Evolutionary conservation across 768 basidiomycete species (phyloP).

Genomic region (Mrakia blollopis): DNA sequence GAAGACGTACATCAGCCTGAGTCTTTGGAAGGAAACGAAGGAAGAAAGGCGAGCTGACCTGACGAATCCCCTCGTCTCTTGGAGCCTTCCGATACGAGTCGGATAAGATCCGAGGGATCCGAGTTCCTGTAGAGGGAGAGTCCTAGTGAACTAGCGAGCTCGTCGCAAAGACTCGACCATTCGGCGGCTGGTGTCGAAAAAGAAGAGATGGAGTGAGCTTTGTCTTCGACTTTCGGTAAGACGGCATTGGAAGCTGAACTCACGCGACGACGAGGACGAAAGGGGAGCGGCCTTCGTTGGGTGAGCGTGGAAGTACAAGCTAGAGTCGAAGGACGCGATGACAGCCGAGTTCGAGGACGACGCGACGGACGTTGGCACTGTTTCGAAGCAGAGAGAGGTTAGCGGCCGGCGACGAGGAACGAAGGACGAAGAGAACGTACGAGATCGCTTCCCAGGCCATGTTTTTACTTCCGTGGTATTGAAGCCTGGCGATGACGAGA

Average conservation of each 20-base stretch:
- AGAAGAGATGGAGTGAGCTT: not conserved
- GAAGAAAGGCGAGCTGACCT: not conserved
- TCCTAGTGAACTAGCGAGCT: constrained; percentile 1
- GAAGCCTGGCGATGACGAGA: not conserved
- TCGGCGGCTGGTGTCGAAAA: not conserved
- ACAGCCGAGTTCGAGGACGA: constrained; percentile 1
- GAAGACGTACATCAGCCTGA: not conserved
- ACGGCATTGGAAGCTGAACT: not conserved
- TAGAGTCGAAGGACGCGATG: not conserved
- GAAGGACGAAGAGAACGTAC: not conserved
- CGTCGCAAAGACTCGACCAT: constrained; percentile 11
- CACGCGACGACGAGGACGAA: not conserved
- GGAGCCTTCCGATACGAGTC: not conserved
- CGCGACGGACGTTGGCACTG: not conserved
- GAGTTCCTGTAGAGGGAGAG: not conserved
- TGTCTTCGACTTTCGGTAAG: not conserved
- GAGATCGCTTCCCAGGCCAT: not conserved
- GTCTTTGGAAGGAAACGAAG: not conserved
- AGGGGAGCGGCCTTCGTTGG: not conserved
- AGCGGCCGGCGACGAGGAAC: not conserved
- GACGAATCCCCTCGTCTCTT: not conserved
- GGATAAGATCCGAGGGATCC: constrained; percentile 6
- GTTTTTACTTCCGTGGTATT: not conserved
- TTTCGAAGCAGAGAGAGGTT: not conserved
- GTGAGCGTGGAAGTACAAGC: constrained; percentile 1